Evolutionary conservation across 495 filamentous ascomycete genomes (phyloP).

Genomic region (Aspergillus saccharolyticus): DNA sequence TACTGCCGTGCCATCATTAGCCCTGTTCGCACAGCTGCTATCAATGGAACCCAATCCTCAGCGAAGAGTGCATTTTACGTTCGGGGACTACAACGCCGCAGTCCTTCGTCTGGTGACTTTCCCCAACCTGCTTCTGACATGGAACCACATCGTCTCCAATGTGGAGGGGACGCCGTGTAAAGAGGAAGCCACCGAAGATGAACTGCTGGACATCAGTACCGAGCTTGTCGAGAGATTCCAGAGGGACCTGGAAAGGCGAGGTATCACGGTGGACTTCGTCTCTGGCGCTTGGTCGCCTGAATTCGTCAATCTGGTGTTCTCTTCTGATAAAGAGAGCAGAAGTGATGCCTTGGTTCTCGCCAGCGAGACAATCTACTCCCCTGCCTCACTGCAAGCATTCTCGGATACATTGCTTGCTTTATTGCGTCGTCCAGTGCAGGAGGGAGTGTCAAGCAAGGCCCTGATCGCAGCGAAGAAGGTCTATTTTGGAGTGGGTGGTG

Average conservation of each 20-base stretch:
- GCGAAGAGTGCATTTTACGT: constrained; percentile 53
- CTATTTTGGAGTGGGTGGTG: constrained; percentile 95
- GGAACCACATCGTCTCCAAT: constrained; percentile 47
- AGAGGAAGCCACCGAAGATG: constrained; percentile 35
- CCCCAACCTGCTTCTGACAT: constrained; percentile 81
- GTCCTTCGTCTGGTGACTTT: constrained; percentile 84
- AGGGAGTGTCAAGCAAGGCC: constrained; percentile 48
- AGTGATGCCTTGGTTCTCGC: constrained; percentile 60
- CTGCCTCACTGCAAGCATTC: constrained; percentile 66
- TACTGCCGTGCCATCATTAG: constrained; percentile 77
- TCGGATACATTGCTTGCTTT: constrained; percentile 64
- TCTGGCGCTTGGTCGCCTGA: constrained; percentile 78
- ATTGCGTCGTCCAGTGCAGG: constrained; percentile 46
- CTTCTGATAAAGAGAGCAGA: constrained; percentile 7
- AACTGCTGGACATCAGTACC: constrained; percentile 69
- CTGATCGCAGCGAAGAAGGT: constrained; percentile 88
- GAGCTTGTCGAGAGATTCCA: constrained; percentile 59
- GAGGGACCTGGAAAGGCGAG: constrained; percentile 45
- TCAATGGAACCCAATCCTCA: constrained; percentile 10
- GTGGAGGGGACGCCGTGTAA: constrained; percentile 12
- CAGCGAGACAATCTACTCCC: constrained; percentile 94
- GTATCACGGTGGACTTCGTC: constrained; percentile 65
- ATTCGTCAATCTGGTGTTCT: constrained; percentile 55
- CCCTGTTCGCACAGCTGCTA: constrained; percentile 69
- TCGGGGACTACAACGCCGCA: constrained; percentile 85